Base-by-base conservation (phyloP, 768 basidiomycete species). In the Crassisporium funariophilum region DNA sequence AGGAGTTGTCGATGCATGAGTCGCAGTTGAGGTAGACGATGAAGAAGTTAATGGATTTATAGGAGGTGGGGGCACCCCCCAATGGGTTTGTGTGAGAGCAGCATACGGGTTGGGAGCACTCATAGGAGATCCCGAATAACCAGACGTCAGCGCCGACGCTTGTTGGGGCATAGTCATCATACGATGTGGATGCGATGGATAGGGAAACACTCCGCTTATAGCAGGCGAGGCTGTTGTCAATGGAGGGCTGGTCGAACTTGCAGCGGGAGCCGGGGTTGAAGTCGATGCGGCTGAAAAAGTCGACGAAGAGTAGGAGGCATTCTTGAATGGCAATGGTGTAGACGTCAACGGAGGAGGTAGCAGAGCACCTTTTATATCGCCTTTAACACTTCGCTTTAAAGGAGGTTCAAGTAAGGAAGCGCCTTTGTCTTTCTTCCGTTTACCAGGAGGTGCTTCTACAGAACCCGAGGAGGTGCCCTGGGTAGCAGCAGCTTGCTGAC, bases 271-370 rank as follows among this genome's bases (percentile, higher is more conserved):
- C 36, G 57, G 31, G 12, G 62, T 48, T 16, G 60, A 43, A 12
- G 69, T 38, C 29, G 64, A 46, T n/a, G 60, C 33, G 19, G 59
- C 47, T 34, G 70, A 41, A 33, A 66, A 39, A 15, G 69, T 62
- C 10, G 63, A 51, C 20, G 58, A 45, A 20, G 56, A 39, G 9
- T 54, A 33, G 20, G 67, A 56, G 10, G 56, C 44, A 21, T 69
- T 68, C 60, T 81, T 79, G 56, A 79, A 67, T 19, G 73, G 58
- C 33, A 87, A 68, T 0, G 88, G 88, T 1, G 79, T 69, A 9
- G 82, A 81, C 1, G 86, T 88, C 13, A 88, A 59, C 3, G 85
- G 86, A 5, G 88, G 87, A 16, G 88, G 85, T 20, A 86, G 63
- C 12, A 78, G 78, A 1, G 68, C 72, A 3, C 74, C 79, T 58